Evolutionary conservation across 441 rosid species (phyloP).

Genomic region (Adansonia grandidieri): DNA sequence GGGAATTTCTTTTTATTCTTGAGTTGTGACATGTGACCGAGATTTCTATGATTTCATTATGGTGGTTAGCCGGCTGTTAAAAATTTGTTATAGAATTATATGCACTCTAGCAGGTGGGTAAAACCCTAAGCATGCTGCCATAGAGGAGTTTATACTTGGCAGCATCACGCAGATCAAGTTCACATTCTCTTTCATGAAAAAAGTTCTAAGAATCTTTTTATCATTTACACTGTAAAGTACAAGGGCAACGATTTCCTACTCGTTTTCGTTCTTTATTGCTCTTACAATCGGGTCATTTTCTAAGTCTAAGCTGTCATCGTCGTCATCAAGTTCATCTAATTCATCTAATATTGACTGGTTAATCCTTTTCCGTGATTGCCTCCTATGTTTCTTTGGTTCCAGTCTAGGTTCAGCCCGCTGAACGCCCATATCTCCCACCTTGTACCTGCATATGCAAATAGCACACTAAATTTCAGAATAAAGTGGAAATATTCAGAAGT

Average conservation of each 20-base stretch:
- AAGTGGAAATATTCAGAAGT: neutral
- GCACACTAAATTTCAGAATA: neutral
- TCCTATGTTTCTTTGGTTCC: slow-evolving; percentile 75
- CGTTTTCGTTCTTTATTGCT: slow-evolving; percentile 53
- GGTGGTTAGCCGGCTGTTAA: too few relatives aligned
- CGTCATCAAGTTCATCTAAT: slow-evolving; percentile 59
- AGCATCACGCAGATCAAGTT: neutral
- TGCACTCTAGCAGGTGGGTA: neutral
- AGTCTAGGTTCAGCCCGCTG: slow-evolving; percentile 73
- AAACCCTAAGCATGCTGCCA: neutral
- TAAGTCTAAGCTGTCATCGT: slow-evolving; percentile 42
- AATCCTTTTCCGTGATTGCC: slow-evolving; percentile 66
- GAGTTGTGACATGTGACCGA: too few relatives aligned
- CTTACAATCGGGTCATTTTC: slow-evolving; percentile 56
- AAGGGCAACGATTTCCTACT: slow-evolving; percentile 7
- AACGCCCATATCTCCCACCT: slow-evolving; percentile 72
- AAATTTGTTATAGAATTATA: neutral
- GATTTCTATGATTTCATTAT: too few relatives aligned
- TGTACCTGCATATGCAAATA: slow-evolving; percentile 55
- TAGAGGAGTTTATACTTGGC: neutral
- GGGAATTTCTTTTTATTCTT: too few relatives aligned
- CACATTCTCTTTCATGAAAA: neutral
- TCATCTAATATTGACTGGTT: slow-evolving; percentile 65
- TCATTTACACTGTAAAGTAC: slow-evolving; percentile 24
- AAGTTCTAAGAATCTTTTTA: neutral